A percentile compares a stretch with the other conserved stretches of the same genome.
These are phyloP conservation scores for Cordyceps javanica DNA, from an alignment of 2,329 filamentous ascomycete species.

Conservation along the genomic window DNA sequence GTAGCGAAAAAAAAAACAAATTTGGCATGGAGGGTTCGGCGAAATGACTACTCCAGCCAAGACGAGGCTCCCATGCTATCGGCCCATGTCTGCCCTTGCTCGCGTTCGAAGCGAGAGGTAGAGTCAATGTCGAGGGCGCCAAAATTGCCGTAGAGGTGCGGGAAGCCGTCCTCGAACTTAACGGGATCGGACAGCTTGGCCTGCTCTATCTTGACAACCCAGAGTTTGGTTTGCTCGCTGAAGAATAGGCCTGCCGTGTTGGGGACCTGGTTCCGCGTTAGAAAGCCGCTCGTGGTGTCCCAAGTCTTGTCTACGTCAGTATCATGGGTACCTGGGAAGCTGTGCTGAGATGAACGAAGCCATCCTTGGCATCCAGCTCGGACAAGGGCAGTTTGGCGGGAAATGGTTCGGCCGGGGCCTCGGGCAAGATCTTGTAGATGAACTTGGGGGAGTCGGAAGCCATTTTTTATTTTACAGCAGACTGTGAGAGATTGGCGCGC, in stretches of 20 bases:
- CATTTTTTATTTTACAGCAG: slow-evolving; percentile 19
- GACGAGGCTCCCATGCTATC: slow-evolving; percentile 33
- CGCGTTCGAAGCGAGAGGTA: slow-evolving; percentile 38
- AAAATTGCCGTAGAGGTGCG: slow-evolving; percentile 55
- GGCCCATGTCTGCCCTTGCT: slow-evolving; percentile 41
- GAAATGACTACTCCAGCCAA: slow-evolving; percentile 34
- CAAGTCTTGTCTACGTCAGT: too few relatives aligned
- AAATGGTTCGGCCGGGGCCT: slow-evolving; percentile 45
- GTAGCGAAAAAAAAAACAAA: too few relatives aligned
- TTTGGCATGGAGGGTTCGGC: too few relatives aligned
- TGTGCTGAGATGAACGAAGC: slow-evolving; percentile 57
- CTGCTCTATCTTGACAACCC: slow-evolving; percentile 49
- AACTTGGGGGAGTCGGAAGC: slow-evolving; percentile 31
- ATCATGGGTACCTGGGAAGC: slow-evolving; percentile 43
- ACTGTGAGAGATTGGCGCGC: neutral
- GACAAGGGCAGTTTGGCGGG: slow-evolving; percentile 51
- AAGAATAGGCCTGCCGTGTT: slow-evolving; percentile 42
- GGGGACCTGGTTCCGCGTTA: slow-evolving; percentile 32
- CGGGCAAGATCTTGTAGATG: slow-evolving; percentile 56
- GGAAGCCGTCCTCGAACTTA: slow-evolving; percentile 53
- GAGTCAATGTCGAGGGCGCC: slow-evolving; percentile 45
- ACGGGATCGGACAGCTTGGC: slow-evolving; percentile 35
- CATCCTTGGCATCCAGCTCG: slow-evolving; percentile 52
- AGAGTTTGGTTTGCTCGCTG: slow-evolving; percentile 31
- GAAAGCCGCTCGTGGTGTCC: too few relatives aligned